Evolutionary conservation across 2,329 filamentous ascomycete genomes (phyloP).

Genomic region (Penicillium digitatum): DNA sequence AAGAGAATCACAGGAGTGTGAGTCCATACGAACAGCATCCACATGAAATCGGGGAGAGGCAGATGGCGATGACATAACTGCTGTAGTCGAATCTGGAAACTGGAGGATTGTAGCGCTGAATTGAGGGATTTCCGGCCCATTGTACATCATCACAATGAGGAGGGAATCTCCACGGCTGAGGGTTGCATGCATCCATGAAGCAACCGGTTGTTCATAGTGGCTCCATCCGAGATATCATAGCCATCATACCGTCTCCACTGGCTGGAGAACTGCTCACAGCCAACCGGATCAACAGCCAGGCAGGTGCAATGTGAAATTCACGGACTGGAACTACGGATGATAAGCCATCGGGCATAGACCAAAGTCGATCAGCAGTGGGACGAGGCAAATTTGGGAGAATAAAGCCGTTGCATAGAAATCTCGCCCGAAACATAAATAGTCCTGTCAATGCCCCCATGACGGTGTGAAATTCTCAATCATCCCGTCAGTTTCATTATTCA

Average conservation of each 20-base stretch:
- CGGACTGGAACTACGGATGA: constrained; percentile 31
- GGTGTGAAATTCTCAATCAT: constrained; percentile 26
- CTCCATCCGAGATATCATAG: constrained; percentile 31
- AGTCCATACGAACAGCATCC: constrained; percentile 30
- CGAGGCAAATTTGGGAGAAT: constrained; percentile 23
- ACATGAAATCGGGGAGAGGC: constrained; percentile 31
- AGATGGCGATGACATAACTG: constrained; percentile 28
- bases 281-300: constrained; percentile 32
- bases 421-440: constrained; percentile 43
- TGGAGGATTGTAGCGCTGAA: constrained; percentile 21
- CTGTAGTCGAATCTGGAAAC: constrained; percentile 28
- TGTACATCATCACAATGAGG: constrained; percentile 29
- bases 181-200: constrained; percentile 39
- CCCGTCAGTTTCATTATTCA: constrained; percentile 30
- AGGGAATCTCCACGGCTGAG: constrained; percentile 37
- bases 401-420: constrained; percentile 24
- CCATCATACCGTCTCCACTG: constrained; percentile 37
- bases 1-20: constrained; percentile 24
- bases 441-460: constrained; percentile 26
- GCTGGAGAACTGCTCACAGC: constrained; percentile 29
- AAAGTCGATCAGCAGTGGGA: constrained; percentile 32
- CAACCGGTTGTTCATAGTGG: constrained; percentile 33
- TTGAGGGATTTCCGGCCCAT: constrained; percentile 39
- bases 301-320: constrained; percentile 28
- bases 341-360: constrained; percentile 32